phyloP scores from a whole-genome alignment of 164 flowering plant genomes.

The Stephania yunnanensis region DNA sequence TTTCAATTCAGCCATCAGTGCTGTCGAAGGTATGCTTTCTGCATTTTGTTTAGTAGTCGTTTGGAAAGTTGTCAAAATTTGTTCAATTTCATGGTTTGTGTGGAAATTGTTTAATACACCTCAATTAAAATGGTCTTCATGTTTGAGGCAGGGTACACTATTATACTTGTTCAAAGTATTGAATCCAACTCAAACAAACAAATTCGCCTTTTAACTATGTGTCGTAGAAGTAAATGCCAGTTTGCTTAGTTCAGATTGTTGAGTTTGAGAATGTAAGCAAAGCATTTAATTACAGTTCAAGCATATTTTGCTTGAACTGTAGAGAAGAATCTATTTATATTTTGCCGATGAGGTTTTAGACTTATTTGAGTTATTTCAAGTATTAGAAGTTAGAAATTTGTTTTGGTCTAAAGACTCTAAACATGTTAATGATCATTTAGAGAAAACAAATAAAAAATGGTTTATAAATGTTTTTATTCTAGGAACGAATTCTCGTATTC shows the following conservation, averaged over 20 bases:
- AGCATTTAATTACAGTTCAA: background rate
- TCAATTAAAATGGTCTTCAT: background rate
- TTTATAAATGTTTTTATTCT: too few relatives aligned
- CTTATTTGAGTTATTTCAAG: background rate
- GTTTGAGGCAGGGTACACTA: background rate
- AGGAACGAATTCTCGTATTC: too few relatives aligned
- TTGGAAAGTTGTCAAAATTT: too few relatives aligned
- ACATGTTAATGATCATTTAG: too few relatives aligned
- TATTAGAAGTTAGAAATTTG: too few relatives aligned
- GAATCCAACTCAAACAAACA: too few relatives aligned
- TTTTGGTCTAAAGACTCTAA: too few relatives aligned
- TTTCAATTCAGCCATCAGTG: slow-evolving; percentile 44
- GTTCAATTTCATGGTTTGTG: too few relatives aligned
- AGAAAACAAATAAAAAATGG: too few relatives aligned
- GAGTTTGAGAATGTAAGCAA: background rate
- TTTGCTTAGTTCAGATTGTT: background rate
- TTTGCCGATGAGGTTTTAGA: background rate
- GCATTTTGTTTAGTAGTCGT: background rate
- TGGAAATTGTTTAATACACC: too few relatives aligned
- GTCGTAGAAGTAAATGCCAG: background rate
- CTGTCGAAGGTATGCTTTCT: slow-evolving; percentile 49
- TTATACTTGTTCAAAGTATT: background rate
- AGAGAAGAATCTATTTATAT: too few relatives aligned
- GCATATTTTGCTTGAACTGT: background rate
- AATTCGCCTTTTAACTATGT: background rate